Evolutionary conservation across 2,329 filamentous ascomycete species (phyloP).

Genomic region (Corynespora cassiicola): DNA sequence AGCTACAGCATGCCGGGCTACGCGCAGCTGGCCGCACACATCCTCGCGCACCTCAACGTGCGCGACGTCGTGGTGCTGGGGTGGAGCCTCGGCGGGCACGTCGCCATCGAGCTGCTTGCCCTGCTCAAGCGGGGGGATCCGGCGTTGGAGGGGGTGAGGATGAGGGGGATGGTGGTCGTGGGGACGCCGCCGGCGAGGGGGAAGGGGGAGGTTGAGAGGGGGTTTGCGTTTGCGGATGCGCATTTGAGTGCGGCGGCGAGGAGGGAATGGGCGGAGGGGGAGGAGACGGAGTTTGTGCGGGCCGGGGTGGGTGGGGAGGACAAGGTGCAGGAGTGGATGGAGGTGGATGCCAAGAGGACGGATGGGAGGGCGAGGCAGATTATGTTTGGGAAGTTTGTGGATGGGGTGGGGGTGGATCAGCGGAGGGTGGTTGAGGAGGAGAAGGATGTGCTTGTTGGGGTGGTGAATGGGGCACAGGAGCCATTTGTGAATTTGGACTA

Average conservation of each 20-base stretch:
- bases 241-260: constrained; percentile 19
- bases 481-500: constrained; percentile 40
- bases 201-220: constrained; percentile 17
- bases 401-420: constrained; percentile 28
- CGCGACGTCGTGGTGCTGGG: constrained; percentile 32
- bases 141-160: no score
- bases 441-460: constrained; percentile 26
- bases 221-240: constrained; percentile 16
- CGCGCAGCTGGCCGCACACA: constrained; percentile 35
- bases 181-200: constrained; percentile 36
- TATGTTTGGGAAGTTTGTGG: constrained; percentile 28
- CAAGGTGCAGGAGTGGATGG: constrained; percentile 30
- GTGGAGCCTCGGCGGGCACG: constrained; percentile 42
- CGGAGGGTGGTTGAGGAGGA: constrained; percentile 22
- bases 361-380: constrained; percentile 31
- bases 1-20: constrained; percentile 39
- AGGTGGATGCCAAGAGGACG: constrained; percentile 27
- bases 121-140: constrained; percentile 11
- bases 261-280: constrained; percentile 21
- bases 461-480: constrained; percentile 38
- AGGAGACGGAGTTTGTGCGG: constrained; percentile 21
- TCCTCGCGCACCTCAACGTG: constrained; percentile 30
- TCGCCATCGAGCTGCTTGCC: constrained; percentile 37
- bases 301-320: constrained; percentile 15
- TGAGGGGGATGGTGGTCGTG: constrained; percentile 35